Base-by-base conservation (phyloP, 208 protist genomes). In the Herpetomonas samuelpessoai region DNA sequence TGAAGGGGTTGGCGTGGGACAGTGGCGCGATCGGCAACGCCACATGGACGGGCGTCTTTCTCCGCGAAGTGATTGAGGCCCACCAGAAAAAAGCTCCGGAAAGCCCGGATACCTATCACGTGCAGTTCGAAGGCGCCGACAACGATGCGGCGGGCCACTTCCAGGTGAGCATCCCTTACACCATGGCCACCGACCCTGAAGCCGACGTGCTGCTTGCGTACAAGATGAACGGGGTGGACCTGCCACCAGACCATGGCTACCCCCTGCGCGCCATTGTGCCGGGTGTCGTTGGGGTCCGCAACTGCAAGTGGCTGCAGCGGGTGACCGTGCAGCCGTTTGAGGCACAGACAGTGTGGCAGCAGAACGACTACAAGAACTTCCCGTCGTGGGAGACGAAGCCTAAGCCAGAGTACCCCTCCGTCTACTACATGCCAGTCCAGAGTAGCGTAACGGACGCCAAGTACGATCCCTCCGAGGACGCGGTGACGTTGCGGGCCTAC, bases 341-440 rank as follows among this genome's bases (percentile, higher is more conserved):
- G 57, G 65, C 73, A 27, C 38, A 79, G 19, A 67, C 63, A 3
- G 52, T 81, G 19, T 96, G 83, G 84, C 86, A 96, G 74, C 74
- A 87, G 59, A 76, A 89, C 24, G 86, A 93, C 63, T 96, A 96
- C 81, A 96, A 96, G 66, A 75, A 58, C 52, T 87, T 90, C 54
- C 59, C 67, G 19, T 76, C 86, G 2, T 79, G 83, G 28, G 57
- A 67, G 24, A 63, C 81, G n/a, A 78, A 88, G 44, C 72, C 71
- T 30, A 56, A 88, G 6, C 68, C 73, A 31, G 31, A 51, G 10
- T 57, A 74, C 52, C 63, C 38, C 1, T 63, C 72, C 29, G 76
- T 95, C 12, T 81, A 88, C 54, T 86, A 91, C 49, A 72, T 88
- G 58, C 91, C 91, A 0, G 86, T 96, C 3, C 73, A 85, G 65